Percentiles rank a stretch among this genome's conserved stretches.
Evolutionary conservation across 2,329 filamentous ascomycete genomes (phyloP).

Genomic region (Thielaviopsis cerberus): DNA sequence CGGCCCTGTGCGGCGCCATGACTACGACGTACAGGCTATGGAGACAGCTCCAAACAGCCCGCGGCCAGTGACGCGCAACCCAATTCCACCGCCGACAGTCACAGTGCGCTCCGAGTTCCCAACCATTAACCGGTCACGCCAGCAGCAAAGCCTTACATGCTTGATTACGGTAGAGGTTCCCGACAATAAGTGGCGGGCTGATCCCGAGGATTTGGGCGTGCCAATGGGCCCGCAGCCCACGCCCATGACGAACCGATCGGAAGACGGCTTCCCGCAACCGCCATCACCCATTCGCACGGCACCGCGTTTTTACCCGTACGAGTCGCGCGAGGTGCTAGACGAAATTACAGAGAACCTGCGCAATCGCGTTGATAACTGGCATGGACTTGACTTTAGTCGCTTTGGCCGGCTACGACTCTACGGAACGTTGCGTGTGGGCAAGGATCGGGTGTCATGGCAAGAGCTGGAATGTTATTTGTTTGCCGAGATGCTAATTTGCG

Average conservation of each 20-base stretch:
- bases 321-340: conserved; percentile 58
- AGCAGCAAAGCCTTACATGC: conserved; percentile 89
- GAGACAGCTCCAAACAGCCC: conserved; percentile 67
- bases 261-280: conserved; percentile 36
- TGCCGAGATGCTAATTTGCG: conserved; percentile 96
- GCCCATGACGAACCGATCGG: conserved; percentile 20
- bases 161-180: conserved; percentile 85
- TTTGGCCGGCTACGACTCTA: conserved; percentile 86
- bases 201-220: conserved; percentile 59
- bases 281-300: conserved; percentile 41
- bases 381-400: conserved; percentile 79
- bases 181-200: conserved; percentile 75
- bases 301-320: conserved; percentile 49
- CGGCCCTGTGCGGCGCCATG: conserved; percentile 55
- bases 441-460: conserved; percentile 93
- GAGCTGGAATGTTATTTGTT: conserved; percentile 95
- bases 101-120: conserved; percentile 94
- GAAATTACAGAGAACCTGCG: conserved; percentile 74
- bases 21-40: conserved; percentile 94
- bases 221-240: conserved; percentile 26
- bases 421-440: conserved; percentile 79
- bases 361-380: conserved; percentile 91
- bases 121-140: conserved; percentile 74
- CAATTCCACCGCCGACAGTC: conserved; percentile 79
- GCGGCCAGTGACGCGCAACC: conserved; percentile 54